phyloP scores from a whole-genome alignment of 1,284 basidiomycete species.

The Fomitiporia mediterranea region DNA sequence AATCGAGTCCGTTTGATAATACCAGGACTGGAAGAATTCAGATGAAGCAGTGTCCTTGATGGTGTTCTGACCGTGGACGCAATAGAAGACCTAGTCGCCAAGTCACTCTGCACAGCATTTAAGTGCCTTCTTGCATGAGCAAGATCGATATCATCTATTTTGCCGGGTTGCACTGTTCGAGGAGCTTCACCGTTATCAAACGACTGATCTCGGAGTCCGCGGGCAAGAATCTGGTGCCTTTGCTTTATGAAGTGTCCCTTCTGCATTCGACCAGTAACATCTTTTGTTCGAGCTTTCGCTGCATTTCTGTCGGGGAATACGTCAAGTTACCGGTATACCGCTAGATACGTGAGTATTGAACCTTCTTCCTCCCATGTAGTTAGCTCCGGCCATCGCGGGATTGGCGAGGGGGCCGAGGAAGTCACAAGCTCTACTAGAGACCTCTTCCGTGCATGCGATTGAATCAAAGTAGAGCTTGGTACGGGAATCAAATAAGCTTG shows the following conservation, averaged over 20 bases:
- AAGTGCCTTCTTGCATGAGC: constrained; percentile 32
- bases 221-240: constrained; percentile 46
- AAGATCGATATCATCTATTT: constrained; percentile 25
- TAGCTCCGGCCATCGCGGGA: constrained; percentile 38
- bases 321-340: not conserved
- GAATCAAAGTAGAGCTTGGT: too few relatives aligned
- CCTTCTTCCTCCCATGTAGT: constrained; percentile 61
- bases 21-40: constrained; percentile 19
- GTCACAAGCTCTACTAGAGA: too few relatives aligned
- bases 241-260: constrained; percentile 53
- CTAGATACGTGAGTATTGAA: constrained; percentile 23
- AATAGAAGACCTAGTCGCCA: not conserved
- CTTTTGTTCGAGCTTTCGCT: constrained; percentile 48
- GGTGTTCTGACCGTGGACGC: too few relatives aligned
- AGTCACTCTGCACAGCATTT: not conserved
- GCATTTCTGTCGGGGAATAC: constrained; percentile 38
- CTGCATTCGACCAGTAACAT: constrained; percentile 44
- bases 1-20: constrained; percentile 16
- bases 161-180: not conserved
- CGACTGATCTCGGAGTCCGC: constrained; percentile 23
- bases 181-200: constrained; percentile 21
- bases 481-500: too few relatives aligned
- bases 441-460: too few relatives aligned
- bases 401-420: too few relatives aligned
- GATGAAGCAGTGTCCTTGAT: not conserved